These are phyloP conservation scores for Aspergillus texensis DNA, from an alignment of 2,329 filamentous ascomycete species.

Conservation along the genomic window DNA sequence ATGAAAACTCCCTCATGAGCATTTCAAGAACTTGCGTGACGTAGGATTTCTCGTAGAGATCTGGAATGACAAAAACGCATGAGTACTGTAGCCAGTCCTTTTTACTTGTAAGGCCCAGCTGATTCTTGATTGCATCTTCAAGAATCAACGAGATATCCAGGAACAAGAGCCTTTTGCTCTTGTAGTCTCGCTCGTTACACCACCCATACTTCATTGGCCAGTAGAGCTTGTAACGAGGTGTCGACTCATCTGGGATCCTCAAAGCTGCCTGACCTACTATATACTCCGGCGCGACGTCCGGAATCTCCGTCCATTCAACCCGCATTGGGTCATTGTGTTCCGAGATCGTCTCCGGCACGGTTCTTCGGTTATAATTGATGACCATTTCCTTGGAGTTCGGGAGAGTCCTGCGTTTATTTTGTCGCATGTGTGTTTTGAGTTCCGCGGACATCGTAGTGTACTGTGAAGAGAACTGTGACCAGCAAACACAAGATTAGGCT, in stretches of 20 bases:
- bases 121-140: slow-evolving; percentile 82
- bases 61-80: slow-evolving; percentile 95
- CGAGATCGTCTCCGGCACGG: slow-evolving; percentile 80
- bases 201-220: slow-evolving; percentile 88
- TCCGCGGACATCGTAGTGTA: slow-evolving; percentile 84
- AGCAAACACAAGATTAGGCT: slow-evolving; percentile 1
- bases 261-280: slow-evolving; percentile 82
- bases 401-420: slow-evolving; percentile 89
- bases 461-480: slow-evolving; percentile 57
- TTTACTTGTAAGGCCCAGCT: slow-evolving; percentile 75
- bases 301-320: slow-evolving; percentile 92
- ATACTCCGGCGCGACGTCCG: slow-evolving; percentile 67
- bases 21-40: slow-evolving; percentile 83
- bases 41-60: slow-evolving; percentile 93
- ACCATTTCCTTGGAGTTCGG: slow-evolving; percentile 98
- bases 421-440: slow-evolving; percentile 85
- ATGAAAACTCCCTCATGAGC: slow-evolving; percentile 85
- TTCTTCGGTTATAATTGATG: slow-evolving; percentile 87
- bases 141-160: slow-evolving; percentile 86
- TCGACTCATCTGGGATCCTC: slow-evolving; percentile 85
- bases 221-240: slow-evolving; percentile 85
- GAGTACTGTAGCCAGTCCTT: slow-evolving; percentile 88
- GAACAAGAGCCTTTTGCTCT: slow-evolving; percentile 75
- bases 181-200: slow-evolving; percentile 89
- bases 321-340: slow-evolving; percentile 94